Evolutionary conservation across 768 basidiomycete species (phyloP).

Genomic region (Xanthoconium stramineum): DNA sequence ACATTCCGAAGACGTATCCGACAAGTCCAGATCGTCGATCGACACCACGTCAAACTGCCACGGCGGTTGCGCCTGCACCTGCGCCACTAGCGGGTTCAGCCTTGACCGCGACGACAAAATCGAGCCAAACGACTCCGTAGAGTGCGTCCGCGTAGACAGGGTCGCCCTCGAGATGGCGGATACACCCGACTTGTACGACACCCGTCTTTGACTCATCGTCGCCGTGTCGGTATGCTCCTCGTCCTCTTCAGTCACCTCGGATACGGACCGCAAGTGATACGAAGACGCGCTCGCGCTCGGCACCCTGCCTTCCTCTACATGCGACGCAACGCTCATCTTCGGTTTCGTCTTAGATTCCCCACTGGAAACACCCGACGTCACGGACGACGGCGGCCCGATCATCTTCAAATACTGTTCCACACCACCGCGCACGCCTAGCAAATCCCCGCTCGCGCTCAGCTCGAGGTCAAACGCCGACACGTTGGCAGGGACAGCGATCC

Average conservation of each 20-base stretch:
- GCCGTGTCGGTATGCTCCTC: constrained; percentile 20
- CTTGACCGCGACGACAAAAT: constrained; percentile 29
- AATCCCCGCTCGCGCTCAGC: constrained; percentile 54
- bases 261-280: constrained; percentile 29
- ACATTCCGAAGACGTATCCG: constrained; percentile 65
- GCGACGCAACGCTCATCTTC: not conserved
- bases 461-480: constrained; percentile 74
- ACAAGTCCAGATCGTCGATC: constrained; percentile 78
- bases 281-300: not conserved
- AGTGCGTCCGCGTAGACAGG: constrained; percentile 29
- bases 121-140: constrained; percentile 34
- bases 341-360: constrained; percentile 4
- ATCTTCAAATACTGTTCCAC: constrained; percentile 66
- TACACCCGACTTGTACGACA: constrained; percentile 24
- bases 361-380: constrained; percentile 11
- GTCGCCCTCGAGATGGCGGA: constrained; percentile 19
- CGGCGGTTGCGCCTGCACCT: constrained; percentile 39
- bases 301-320: constrained; percentile 7
- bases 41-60: constrained; percentile 73
- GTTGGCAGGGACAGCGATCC: constrained; percentile 38
- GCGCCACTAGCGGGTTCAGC: constrained; percentile 31
- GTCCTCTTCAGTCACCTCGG: constrained; percentile 32
- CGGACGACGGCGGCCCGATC: constrained; percentile 38
- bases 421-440: constrained; percentile 58
- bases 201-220: constrained; percentile 10